These are phyloP conservation scores for Panus rudis DNA, from an alignment of 768 basidiomycete species.

Conservation along the genomic window DNA sequence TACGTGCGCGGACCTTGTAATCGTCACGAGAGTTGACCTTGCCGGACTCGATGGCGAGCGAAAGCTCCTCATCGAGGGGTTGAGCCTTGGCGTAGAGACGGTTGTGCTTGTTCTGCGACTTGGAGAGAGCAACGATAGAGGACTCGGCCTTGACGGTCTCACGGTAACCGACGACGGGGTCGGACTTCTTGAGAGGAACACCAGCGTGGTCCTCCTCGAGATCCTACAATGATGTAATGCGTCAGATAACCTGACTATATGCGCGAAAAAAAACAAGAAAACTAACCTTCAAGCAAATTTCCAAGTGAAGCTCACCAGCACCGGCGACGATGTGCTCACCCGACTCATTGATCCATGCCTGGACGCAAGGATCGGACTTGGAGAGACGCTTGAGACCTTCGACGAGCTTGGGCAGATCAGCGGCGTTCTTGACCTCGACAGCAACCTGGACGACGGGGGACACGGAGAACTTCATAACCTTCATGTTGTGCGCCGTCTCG, in stretches of 20 bases:
- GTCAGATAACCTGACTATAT: conserved; percentile 4
- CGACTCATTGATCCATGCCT: conserved; percentile 84
- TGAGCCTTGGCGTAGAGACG: conserved; percentile 91
- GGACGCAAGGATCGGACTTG: conserved; percentile 99
- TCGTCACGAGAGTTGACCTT: conserved; percentile 88
- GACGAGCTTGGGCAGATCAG: conserved; percentile 98
- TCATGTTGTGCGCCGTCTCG: conserved; percentile 99
- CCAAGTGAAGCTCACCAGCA: conserved; percentile 98
- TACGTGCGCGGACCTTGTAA: conserved; percentile 92
- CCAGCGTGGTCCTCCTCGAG: conserved; percentile 99
- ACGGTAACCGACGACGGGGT: conserved; percentile 95
- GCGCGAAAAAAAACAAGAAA: background rate
- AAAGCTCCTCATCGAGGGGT: conserved; percentile 92
- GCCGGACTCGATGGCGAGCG: conserved; percentile 86
- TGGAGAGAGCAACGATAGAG: conserved; percentile 91
- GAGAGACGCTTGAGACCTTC: conserved; percentile 99
- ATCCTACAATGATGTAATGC: conserved; percentile 52
- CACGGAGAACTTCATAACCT: conserved; percentile 99
- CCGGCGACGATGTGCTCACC: conserved; percentile 99
- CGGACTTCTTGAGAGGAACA: conserved; percentile 96
- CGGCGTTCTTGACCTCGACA: conserved; percentile 99
- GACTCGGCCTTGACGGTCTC: conserved; percentile 98
- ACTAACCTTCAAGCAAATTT: conserved; percentile 94
- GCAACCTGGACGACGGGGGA: conserved; percentile 99
- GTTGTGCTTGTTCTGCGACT: conserved; percentile 99